A percentile compares a stretch with the other conserved stretches of the same genome.
These are phyloP conservation scores for Hymenoscyphus infarciens DNA, from an alignment of 2,329 filamentous ascomycete genomes.

Conservation along the genomic window DNA sequence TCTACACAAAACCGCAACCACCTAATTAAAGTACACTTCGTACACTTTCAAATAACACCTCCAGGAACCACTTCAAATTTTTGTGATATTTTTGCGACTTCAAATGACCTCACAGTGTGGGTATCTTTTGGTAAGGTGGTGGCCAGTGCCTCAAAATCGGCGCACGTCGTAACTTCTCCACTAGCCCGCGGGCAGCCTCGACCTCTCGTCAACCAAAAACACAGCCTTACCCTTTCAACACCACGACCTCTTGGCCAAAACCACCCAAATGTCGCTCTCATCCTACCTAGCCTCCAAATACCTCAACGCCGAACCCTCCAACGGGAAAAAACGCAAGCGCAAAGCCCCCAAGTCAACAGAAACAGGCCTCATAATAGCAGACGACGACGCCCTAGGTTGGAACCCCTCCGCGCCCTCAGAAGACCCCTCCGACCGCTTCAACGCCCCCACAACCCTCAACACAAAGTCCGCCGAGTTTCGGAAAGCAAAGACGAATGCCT, in stretches of 20 bases:
- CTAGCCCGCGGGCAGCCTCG: too few relatives aligned
- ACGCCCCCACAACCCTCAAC: constrained; percentile 46
- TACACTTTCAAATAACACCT: too few relatives aligned
- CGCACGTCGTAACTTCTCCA: too few relatives aligned
- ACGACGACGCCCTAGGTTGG: constrained; percentile 53
- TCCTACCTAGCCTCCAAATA: constrained; percentile 91
- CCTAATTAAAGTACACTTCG: too few relatives aligned
- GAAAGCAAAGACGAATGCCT: constrained; percentile 72
- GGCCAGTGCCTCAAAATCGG: too few relatives aligned
- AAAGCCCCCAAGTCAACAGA: constrained; percentile 55
- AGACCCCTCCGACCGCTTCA: constrained; percentile 51
- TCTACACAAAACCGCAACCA: too few relatives aligned
- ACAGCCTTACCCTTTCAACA: not conserved
- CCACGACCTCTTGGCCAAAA: not conserved
- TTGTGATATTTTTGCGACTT: too few relatives aligned
- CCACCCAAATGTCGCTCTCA: constrained; percentile 57
- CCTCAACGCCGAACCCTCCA: constrained; percentile 60
- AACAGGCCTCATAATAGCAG: constrained; percentile 58
- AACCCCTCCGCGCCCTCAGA: constrained; percentile 40
- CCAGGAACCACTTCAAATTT: too few relatives aligned
- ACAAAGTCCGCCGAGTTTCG: constrained; percentile 59
- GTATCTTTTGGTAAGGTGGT: too few relatives aligned
- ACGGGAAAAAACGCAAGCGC: constrained; percentile 59
- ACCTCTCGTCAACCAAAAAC: not conserved
- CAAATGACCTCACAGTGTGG: too few relatives aligned